Conservation (phyloP, 1,284 basidiomycete genomes). For the Schizopora paradoxa region DNA sequence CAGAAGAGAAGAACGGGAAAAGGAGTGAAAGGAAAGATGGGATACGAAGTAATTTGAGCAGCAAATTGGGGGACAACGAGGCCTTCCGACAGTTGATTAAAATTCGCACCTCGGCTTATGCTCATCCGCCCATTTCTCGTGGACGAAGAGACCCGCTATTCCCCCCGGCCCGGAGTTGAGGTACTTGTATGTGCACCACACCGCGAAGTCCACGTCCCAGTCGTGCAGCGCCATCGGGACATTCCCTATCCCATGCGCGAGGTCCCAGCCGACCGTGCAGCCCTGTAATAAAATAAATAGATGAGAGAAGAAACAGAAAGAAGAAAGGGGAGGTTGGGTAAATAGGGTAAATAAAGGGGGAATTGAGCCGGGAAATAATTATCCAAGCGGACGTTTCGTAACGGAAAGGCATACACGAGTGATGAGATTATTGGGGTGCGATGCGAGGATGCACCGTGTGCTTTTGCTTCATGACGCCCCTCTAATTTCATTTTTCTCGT, state of each 20-base stretch:
- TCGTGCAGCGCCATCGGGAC: constrained; percentile 86
- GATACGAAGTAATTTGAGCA: neutral
- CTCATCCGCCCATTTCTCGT: constrained; percentile 70
- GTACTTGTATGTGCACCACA: constrained; percentile 99
- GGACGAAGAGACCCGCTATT: constrained; percentile 90
- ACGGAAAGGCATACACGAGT: constrained; percentile 1
- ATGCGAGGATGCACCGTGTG: too few species aligned
- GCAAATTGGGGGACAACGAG: neutral
- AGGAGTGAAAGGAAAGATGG: constrained; percentile 18
- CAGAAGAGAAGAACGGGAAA: constrained; percentile 7
- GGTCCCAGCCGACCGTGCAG: constrained; percentile 91
- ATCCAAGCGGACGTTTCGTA: too few species aligned
- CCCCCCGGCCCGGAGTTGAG: constrained; percentile 94
- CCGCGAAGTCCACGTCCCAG: constrained; percentile 95
- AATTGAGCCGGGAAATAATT: too few species aligned
- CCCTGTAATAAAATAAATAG: constrained; percentile 46
- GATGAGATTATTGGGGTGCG: constrained; percentile 9
- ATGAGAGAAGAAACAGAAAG: constrained; percentile 13
- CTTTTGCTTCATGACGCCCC: too few species aligned
- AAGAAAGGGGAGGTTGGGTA: too few species aligned
- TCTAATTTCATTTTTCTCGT: too few species aligned
- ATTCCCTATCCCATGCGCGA: constrained; percentile 95
- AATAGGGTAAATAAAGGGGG: too few species aligned
- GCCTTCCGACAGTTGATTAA: neutral
- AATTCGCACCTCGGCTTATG: constrained; percentile 50